Percentiles rank a stretch among this genome's conserved stretches.
These are phyloP conservation scores for Spinellus fusiger DNA, from an alignment of 192 early-diverging fungal species.

Conservation along the genomic window DNA sequence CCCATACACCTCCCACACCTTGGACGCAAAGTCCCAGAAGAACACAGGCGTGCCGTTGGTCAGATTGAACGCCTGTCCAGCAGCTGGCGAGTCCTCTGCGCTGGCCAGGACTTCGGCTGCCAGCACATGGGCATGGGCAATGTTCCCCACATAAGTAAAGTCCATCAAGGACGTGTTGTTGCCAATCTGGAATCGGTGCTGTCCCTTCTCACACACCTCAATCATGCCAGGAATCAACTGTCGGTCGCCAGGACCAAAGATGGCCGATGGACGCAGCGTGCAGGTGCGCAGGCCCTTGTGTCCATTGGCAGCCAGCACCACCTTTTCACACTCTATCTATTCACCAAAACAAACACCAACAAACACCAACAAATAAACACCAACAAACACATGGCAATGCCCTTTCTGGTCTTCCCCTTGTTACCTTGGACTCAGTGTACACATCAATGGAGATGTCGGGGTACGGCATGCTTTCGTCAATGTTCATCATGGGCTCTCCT, in stretches of 20 bases:
- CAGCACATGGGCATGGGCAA: slow-evolving; percentile 86
- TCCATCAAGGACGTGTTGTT: slow-evolving; percentile 79
- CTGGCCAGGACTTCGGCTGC: slow-evolving; percentile 66
- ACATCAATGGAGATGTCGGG: slow-evolving; percentile 72
- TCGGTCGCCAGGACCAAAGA: slow-evolving; percentile 85
- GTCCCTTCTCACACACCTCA: slow-evolving; percentile 52
- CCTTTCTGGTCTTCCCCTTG: neutral
- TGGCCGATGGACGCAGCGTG: slow-evolving; percentile 80
- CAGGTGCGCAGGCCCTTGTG: slow-evolving; percentile 59
- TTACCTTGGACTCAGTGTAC: slow-evolving; percentile 90
- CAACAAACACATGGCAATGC: neutral
- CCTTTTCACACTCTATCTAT: slow-evolving; percentile 55
- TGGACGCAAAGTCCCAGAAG: slow-evolving; percentile 85
- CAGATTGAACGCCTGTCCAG: slow-evolving; percentile 75
- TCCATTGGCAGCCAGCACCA: slow-evolving; percentile 73
- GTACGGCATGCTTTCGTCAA: slow-evolving; percentile 75
- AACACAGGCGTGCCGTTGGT: slow-evolving; percentile 87
- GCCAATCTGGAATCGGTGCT: slow-evolving; percentile 77
- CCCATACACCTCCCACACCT: slow-evolving; percentile 58
- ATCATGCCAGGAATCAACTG: slow-evolving; percentile 65
- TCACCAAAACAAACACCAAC: neutral
- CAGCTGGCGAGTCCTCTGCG: slow-evolving; percentile 16
- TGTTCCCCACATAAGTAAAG: slow-evolving; percentile 91
- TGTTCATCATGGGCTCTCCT: slow-evolving; percentile 69
- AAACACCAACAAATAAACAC: neutral